These are phyloP conservation scores for Irpex sp. DNA, from an alignment of 1,284 basidiomycete species.

Conservation along the genomic window DNA sequence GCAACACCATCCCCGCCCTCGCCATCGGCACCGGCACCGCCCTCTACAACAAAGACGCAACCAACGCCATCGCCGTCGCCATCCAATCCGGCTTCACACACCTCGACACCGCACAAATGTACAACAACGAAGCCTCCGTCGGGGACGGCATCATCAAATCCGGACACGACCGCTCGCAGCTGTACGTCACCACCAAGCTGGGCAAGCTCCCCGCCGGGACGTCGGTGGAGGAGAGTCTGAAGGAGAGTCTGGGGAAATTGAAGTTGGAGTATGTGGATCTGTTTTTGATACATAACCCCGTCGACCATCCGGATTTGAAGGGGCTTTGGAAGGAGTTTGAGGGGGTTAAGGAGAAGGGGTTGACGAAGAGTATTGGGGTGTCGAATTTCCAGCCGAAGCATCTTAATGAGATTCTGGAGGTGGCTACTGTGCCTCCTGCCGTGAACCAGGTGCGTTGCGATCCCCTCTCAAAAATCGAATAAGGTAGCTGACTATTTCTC, in stretches of 20 bases:
- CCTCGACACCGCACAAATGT: constrained; percentile 68
- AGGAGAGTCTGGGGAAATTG: constrained; percentile 54
- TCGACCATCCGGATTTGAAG: constrained; percentile 38
- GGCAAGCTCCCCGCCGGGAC: constrained; percentile 31
- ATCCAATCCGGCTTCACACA: constrained; percentile 57
- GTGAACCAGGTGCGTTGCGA: constrained; percentile 66
- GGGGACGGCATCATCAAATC: constrained; percentile 46
- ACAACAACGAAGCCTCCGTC: constrained; percentile 57
- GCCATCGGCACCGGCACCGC: constrained; percentile 70
- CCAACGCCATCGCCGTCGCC: constrained; percentile 43
- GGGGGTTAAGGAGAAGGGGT: constrained; percentile 56
- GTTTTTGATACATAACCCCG: constrained; percentile 71
- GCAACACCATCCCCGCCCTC: constrained; percentile 50
- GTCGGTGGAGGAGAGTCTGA: constrained; percentile 45
- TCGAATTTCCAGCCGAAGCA: constrained; percentile 75
- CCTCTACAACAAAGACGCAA: constrained; percentile 47
- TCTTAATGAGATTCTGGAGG: constrained; percentile 55
- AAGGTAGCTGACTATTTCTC: too few species aligned
- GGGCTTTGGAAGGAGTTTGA: constrained; percentile 72
- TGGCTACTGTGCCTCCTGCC: constrained; percentile 55
- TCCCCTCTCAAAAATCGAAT: too few species aligned
- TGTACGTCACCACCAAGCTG: constrained; percentile 70
- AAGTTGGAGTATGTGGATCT: constrained; percentile 68
- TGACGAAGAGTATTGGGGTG: constrained; percentile 78
- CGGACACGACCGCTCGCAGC: constrained; percentile 43